phyloP scores from a whole-genome alignment of 2,329 filamentous ascomycete species.

The Aspergillus sp. region DNA sequence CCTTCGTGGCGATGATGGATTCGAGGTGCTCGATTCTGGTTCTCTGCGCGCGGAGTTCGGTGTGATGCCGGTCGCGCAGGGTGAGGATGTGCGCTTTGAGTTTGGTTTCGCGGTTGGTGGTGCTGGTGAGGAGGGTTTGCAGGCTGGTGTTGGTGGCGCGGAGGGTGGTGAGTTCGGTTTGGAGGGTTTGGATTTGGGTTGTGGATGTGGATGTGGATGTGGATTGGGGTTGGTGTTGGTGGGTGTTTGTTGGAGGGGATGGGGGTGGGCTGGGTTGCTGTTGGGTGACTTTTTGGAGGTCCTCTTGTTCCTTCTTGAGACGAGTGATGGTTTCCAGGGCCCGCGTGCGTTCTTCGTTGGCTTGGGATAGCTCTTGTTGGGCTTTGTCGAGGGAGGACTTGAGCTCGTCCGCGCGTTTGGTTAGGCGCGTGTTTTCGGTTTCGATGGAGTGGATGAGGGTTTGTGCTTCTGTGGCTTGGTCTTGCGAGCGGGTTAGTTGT shows the following conservation, averaged over 20 bases:
- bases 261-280: constrained; percentile 33
- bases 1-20: constrained; percentile 40
- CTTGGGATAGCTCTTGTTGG: constrained; percentile 32
- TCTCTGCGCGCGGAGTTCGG: constrained; percentile 31
- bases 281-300: neutral
- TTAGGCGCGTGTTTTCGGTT: constrained; percentile 42
- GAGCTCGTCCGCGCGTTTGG: constrained; percentile 37
- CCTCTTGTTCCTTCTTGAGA: constrained; percentile 30
- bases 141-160: constrained; percentile 42
- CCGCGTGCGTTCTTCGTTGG: constrained; percentile 36
- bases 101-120: constrained; percentile 39
- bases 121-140: constrained; percentile 34
- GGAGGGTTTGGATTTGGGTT: constrained; percentile 31
- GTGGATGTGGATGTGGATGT: constrained; percentile 7
- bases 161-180: constrained; percentile 40
- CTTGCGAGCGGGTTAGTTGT: constrained; percentile 38
- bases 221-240: constrained; percentile 20
- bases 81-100: constrained; percentile 37
- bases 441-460: constrained; percentile 41
- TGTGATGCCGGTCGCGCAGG: constrained; percentile 18
- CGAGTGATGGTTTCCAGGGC: constrained; percentile 33
- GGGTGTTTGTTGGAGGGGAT: constrained; percentile 29
- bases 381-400: constrained; percentile 34
- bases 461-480: constrained; percentile 41
- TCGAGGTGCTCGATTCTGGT: constrained; percentile 38